A percentile compares a stretch with the other conserved stretches of the same genome.
Conservation (phyloP, 331 rosid species). For the Erythrophleum ivorense region DNA sequence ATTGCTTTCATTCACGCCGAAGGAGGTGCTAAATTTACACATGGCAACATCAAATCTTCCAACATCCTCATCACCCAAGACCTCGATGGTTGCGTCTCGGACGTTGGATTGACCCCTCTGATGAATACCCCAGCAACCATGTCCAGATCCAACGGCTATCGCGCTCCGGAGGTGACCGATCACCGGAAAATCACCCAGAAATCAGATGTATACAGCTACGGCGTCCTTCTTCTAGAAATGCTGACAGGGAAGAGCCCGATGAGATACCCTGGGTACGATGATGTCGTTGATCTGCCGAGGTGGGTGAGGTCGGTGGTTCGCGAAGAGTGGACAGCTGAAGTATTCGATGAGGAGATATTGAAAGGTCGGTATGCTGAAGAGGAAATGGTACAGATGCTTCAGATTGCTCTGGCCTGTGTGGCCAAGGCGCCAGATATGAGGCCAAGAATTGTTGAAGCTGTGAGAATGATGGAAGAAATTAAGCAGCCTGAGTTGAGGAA, state of each 20-base stretch:
- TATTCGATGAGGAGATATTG: conserved; percentile 69
- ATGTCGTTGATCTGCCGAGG: conserved; percentile 72
- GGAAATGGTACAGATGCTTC: conserved; percentile 80
- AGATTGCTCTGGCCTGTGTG: conserved; percentile 68
- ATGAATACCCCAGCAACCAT: conserved; percentile 55
- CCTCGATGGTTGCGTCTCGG: conserved; percentile 60
- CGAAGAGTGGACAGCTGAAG: conserved; percentile 83
- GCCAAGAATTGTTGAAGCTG: conserved; percentile 60
- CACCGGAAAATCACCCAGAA: conserved; percentile 59
- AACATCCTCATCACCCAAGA: conserved; percentile 73
- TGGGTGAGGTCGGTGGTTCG: conserved; percentile 77
- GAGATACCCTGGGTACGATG: conserved; percentile 60
- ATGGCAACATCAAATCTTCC: conserved; percentile 84
- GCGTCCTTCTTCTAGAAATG: conserved; percentile 80
- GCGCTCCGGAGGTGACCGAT: conserved; percentile 68
- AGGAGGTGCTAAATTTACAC: conserved; percentile 58
- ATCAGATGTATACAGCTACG: conserved; percentile 85
- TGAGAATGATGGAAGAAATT: conserved; percentile 58
- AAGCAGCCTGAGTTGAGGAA: conserved; percentile 46
- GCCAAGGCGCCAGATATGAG: conserved; percentile 60
- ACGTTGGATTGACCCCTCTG: conserved; percentile 69
- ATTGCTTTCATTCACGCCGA: conserved; percentile 65
- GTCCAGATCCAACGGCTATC: conserved; percentile 60
- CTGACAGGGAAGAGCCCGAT: conserved; percentile 75
- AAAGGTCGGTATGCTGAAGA: conserved; percentile 63